phyloP scores from a whole-genome alignment of 768 basidiomycete genomes.

The Fomitopsis pulvina region DNA sequence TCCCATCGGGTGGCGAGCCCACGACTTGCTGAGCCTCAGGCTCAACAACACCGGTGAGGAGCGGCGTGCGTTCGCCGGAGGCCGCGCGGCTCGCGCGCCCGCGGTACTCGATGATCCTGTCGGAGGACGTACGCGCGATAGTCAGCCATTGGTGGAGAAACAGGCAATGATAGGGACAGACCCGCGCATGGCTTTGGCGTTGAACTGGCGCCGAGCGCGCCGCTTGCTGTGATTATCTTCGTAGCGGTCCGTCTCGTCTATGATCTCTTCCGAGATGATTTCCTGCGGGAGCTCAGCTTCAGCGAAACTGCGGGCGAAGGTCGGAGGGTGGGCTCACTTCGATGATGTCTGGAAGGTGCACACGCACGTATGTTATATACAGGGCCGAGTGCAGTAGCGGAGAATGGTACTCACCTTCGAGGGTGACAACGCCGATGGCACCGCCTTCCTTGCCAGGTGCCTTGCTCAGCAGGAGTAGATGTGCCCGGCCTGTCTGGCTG shows the following conservation, averaged over 20 bases:
- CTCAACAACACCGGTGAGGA: conserved; percentile 7
- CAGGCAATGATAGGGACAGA: conserved; percentile 19
- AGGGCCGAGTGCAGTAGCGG: background rate
- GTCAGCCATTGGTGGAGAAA: background rate
- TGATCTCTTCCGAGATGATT: conserved; percentile 94
- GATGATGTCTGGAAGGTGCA: conserved; percentile 51
- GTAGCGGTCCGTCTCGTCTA: conserved; percentile 90
- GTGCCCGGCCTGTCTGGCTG: conserved; percentile 92
- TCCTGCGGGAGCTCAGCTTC: conserved; percentile 43
- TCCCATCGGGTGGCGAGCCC: no score
- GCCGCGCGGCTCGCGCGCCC: conserved; percentile 8
- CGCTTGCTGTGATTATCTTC: conserved; percentile 82
- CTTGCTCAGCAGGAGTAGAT: conserved; percentile 78
- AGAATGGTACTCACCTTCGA: conserved; percentile 49
- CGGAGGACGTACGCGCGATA: background rate
- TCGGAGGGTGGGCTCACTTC: conserved; percentile 36
- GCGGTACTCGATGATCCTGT: conserved; percentile 22
- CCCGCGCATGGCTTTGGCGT: conserved; percentile 76
- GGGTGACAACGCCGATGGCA: conserved; percentile 85
- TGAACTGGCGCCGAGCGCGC: conserved; percentile 63
- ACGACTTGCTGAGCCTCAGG: no score
- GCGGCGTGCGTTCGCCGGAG: conserved; percentile 19
- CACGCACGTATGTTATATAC: background rate
- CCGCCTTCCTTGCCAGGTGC: conserved; percentile 82
- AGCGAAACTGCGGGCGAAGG: background rate